Conservation (phyloP, 352 stramenopile genomes). For the Nothophytophthora sp. region DNA sequence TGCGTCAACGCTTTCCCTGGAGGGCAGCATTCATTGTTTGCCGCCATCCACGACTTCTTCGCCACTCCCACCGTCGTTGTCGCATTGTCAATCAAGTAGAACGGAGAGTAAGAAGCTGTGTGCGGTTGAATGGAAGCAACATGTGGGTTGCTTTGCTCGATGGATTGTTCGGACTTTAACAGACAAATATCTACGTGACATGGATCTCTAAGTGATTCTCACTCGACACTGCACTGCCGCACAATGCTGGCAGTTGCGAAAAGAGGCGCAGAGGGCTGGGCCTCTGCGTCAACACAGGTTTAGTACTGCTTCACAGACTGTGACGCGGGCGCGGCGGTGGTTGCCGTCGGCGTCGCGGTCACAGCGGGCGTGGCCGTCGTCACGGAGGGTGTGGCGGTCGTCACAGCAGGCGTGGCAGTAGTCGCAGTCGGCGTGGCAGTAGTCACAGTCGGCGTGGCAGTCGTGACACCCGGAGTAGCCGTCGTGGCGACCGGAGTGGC, state of each 20-base stretch:
- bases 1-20: no score
- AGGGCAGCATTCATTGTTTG: no score
- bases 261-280: neutral
- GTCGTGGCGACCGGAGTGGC: slow-evolving; percentile 3
- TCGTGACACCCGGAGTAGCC: slow-evolving; percentile 4
- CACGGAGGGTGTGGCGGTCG: slow-evolving; percentile 6
- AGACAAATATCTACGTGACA: neutral
- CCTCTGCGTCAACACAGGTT: slow-evolving; percentile 2
- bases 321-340: neutral
- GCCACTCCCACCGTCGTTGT: no score
- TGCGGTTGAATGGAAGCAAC: no score
- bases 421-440: neutral
- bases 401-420: neutral
- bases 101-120: no score
- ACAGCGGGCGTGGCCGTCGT: slow-evolving; percentile 26
- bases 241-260: slow-evolving; percentile 9
- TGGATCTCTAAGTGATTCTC: slow-evolving; percentile 29
- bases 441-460: slow-evolving; percentile 4
- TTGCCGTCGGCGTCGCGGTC: neutral
- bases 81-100: no score
- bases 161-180: neutral
- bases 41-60: no score
- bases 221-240: slow-evolving; percentile 23
- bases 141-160: neutral
- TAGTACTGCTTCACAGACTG: slow-evolving; percentile 18